phyloP scores from a whole-genome alignment of 2,329 filamentous ascomycete species.

The Colletotrichum abscissum region DNA sequence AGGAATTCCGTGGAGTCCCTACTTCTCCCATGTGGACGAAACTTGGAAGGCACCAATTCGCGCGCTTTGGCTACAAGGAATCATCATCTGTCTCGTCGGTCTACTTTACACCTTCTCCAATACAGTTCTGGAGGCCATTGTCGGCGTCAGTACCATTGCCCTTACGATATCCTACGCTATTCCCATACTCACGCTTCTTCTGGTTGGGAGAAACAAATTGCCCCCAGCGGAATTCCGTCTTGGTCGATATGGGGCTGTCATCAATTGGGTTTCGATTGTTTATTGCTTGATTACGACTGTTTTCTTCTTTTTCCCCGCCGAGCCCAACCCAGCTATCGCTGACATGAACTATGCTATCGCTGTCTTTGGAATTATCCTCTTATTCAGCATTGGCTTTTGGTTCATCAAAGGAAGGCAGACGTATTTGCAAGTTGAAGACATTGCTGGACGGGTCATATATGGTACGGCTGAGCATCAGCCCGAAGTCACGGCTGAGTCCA shows the following conservation, averaged over 20 bases:
- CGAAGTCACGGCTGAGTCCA: neutral
- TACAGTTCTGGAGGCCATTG: conserved; percentile 63
- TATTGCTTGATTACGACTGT: neutral
- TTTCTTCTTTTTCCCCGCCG: neutral
- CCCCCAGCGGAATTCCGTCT: neutral
- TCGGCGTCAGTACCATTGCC: conserved; percentile 67
- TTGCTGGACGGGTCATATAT: neutral
- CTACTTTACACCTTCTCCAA: conserved; percentile 51
- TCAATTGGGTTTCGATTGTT: neutral
- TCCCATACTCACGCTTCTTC: conserved; percentile 33
- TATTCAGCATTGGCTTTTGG: neutral
- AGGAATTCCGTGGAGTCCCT: neutral
- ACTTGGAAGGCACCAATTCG: neutral
- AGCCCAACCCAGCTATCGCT: neutral
- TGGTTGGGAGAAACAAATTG: neutral
- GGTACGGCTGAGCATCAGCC: neutral
- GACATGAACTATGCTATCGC: neutral
- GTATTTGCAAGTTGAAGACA: neutral
- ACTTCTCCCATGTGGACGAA: neutral
- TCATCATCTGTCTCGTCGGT: too few relatives aligned
- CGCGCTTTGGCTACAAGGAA: conserved; percentile 28
- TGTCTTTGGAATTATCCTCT: neutral
- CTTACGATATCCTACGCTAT: conserved; percentile 61
- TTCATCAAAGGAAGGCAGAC: neutral
- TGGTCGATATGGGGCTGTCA: neutral